Percentiles rank a stretch among this genome's conserved stretches.
Evolutionary conservation across 2,329 filamentous ascomycete genomes (phyloP).

Genomic region (Myriosclerotinia curreyana): DNA sequence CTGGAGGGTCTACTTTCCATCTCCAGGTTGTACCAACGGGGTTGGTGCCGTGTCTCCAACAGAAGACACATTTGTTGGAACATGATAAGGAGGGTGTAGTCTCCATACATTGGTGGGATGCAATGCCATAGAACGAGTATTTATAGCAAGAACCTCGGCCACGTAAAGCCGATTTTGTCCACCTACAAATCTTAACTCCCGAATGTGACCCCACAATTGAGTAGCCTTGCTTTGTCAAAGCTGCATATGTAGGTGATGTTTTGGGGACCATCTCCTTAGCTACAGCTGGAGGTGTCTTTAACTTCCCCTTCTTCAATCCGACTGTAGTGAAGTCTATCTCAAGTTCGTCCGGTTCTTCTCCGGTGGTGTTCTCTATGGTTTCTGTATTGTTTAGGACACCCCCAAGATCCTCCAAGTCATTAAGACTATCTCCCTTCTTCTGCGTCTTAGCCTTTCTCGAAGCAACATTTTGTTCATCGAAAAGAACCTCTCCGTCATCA

Average conservation of each 20-base stretch:
- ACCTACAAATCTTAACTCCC: conserved; percentile 95
- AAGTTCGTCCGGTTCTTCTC: conserved; percentile 48
- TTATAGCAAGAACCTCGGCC: conserved; percentile 97
- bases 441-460: conserved; percentile 41
- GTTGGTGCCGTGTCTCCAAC: conserved; percentile 97
- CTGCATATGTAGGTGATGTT: conserved; percentile 80
- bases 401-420: conserved; percentile 83
- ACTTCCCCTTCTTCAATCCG: conserved; percentile 47
- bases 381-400: conserved; percentile 54
- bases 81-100: conserved; percentile 93
- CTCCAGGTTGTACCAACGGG: conserved; percentile 96
- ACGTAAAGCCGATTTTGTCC: conserved; percentile 94
- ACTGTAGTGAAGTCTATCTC: conserved; percentile 86
- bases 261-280: conserved; percentile 93
- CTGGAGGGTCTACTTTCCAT: conserved; percentile 89
- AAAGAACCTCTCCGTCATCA: conserved; percentile 49
- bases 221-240: conserved; percentile 95
- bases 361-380: conserved; percentile 30
- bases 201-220: conserved; percentile 93
- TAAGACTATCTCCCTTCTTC: conserved; percentile 54
- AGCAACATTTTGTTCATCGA: conserved; percentile 48
- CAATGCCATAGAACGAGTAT: conserved; percentile 94
- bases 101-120: conserved; percentile 97
- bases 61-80: conserved; percentile 98
- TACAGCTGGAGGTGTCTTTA: conserved; percentile 43